phyloP scores from a whole-genome alignment of 2,329 filamentous ascomycete genomes.

The Phyllosticta capitalensis region DNA sequence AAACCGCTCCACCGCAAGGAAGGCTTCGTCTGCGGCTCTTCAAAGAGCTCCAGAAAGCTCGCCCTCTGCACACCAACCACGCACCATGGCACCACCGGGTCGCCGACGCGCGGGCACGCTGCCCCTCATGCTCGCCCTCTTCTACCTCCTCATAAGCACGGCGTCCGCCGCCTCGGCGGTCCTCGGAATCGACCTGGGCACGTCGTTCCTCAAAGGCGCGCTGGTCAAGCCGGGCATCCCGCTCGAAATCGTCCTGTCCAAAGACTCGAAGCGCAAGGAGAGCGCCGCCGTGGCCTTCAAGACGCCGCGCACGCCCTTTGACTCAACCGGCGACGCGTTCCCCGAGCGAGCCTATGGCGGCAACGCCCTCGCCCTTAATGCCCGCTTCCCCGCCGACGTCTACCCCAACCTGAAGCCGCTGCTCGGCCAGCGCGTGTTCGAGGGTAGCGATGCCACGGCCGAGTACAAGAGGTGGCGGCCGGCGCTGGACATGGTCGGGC shows the following conservation, averaged over 20 bases:
- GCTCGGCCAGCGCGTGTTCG: slow-evolving; percentile 61
- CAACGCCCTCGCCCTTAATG: slow-evolving; percentile 78
- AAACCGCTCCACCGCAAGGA: not conserved
- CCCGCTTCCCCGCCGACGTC: slow-evolving; percentile 84
- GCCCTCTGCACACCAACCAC: slow-evolving; percentile 15
- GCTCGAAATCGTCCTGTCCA: slow-evolving; percentile 94
- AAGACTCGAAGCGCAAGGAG: slow-evolving; percentile 96
- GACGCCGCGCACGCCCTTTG: slow-evolving; percentile 38
- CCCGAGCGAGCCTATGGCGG: slow-evolving; percentile 88
- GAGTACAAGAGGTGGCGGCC: slow-evolving; percentile 72
- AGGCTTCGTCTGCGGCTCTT: not conserved
- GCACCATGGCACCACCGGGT: slow-evolving; percentile 39
- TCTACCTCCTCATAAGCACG: slow-evolving; percentile 46
- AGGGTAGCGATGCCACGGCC: slow-evolving; percentile 41
- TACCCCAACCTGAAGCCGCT: slow-evolving; percentile 90
- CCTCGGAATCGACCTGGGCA: slow-evolving; percentile 86
- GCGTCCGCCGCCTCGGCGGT: slow-evolving; percentile 64
- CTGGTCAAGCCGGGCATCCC: slow-evolving; percentile 95
- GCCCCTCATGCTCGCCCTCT: slow-evolving; percentile 41
- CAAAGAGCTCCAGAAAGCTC: slow-evolving; percentile 6
- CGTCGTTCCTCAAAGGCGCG: slow-evolving; percentile 92
- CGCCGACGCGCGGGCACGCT: slow-evolving; percentile 33
- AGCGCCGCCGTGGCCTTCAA: slow-evolving; percentile 88
- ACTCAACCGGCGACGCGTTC: slow-evolving; percentile 58
- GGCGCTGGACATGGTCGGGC: slow-evolving; percentile 57